These are phyloP conservation scores for Chrysanthemum seticuspe DNA, from an alignment of 129 eudicot genomes.

Conservation along the genomic window DNA sequence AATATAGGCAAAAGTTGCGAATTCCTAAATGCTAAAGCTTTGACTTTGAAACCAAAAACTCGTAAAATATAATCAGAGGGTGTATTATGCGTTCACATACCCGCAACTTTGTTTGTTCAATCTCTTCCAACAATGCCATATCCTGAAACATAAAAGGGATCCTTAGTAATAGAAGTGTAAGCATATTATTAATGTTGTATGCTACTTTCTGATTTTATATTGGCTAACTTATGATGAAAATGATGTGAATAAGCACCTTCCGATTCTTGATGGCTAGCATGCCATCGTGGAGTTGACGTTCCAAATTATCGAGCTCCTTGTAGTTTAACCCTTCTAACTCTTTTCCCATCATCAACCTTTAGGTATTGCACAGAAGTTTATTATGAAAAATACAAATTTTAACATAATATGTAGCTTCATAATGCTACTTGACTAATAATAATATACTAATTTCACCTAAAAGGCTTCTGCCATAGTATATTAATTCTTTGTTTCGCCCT, in stretches of 20 bases:
- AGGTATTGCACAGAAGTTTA: background rate
- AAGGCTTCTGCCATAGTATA: no score
- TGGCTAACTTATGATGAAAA: background rate
- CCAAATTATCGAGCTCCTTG: slow-evolving; percentile 68
- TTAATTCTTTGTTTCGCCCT: no score
- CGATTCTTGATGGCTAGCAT: slow-evolving; percentile 66
- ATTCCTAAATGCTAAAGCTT: background rate
- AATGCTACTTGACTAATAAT: no score
- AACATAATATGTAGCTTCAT: no score
- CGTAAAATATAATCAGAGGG: background rate
- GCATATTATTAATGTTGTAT: background rate
- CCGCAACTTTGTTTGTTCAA: slow-evolving; percentile 66
- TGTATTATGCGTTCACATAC: slow-evolving; percentile 23
- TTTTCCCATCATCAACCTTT: slow-evolving; percentile 70
- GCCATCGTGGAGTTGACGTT: slow-evolving; percentile 67
- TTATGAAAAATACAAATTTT: no score
- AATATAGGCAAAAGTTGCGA: background rate
- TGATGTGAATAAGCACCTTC: slow-evolving; percentile 40
- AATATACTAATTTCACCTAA: no score
- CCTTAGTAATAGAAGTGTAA: background rate
- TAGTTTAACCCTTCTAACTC: slow-evolving; percentile 64
- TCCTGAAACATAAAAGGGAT: slow-evolving; percentile 23
- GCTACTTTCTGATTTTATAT: background rate
- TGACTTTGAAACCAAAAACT: background rate
- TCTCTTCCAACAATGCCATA: slow-evolving; percentile 57